These are phyloP conservation scores for Aureobasidium sp. DNA, from an alignment of 2,329 filamentous ascomycete species.

Conservation along the genomic window DNA sequence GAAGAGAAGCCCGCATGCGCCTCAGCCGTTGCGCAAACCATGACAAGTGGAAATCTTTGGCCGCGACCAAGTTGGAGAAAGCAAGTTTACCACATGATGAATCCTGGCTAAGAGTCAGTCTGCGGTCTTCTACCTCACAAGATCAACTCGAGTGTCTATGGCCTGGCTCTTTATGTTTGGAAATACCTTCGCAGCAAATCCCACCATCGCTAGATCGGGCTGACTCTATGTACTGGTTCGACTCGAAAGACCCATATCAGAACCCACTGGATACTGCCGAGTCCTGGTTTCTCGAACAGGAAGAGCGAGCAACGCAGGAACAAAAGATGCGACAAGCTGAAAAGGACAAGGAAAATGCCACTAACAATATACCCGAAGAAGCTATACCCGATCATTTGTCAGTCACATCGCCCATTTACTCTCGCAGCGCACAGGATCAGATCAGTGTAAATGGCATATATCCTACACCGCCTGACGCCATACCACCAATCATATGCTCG, in stretches of 20 bases:
- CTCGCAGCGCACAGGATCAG: slow-evolving; percentile 14
- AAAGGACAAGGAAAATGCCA: slow-evolving; percentile 35
- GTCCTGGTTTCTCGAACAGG: slow-evolving; percentile 13
- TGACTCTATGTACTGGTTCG: slow-evolving; percentile 3
- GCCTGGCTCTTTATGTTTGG: background rate
- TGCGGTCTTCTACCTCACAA: background rate
- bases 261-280: slow-evolving; percentile 15
- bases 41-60: slow-evolving; percentile 1
- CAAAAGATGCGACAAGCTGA: slow-evolving; percentile 38
- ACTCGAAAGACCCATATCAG: slow-evolving; percentile 10
- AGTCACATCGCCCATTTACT: slow-evolving; percentile 33
- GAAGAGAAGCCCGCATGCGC: slow-evolving; percentile 9
- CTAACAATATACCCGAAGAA: background rate
- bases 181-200: background rate
- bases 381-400: slow-evolving; percentile 24
- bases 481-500: slow-evolving; percentile 37
- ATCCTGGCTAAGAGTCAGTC: background rate
- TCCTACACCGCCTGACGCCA: slow-evolving; percentile 60
- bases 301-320: slow-evolving; percentile 25
- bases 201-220: background rate
- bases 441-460: slow-evolving; percentile 54
- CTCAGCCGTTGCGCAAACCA: slow-evolving; percentile 10
- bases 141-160: slow-evolving; percentile 8
- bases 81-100: background rate
- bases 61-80: background rate